These are phyloP conservation scores for Cadophora gregata DNA, from an alignment of 2,329 filamentous ascomycete species.

Conservation along the genomic window DNA sequence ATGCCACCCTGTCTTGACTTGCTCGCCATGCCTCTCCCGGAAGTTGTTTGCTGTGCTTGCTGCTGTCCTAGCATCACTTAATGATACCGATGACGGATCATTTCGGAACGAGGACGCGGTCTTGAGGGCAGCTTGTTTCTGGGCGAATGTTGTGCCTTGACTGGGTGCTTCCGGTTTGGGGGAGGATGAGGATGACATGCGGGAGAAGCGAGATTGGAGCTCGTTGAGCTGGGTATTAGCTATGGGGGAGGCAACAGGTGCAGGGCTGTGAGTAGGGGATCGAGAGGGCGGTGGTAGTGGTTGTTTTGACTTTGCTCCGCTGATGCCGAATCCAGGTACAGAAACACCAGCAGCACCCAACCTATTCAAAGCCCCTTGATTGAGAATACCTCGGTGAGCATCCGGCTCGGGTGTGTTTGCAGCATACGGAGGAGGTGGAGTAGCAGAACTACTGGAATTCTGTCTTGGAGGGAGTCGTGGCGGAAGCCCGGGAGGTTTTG, in stretches of 20 bases:
- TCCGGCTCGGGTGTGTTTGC: slow-evolving; percentile 36
- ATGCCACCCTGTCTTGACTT: slow-evolving; percentile 59
- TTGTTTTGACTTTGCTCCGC: slow-evolving; percentile 47
- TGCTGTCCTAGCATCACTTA: slow-evolving; percentile 55
- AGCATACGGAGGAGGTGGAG: slow-evolving; percentile 47
- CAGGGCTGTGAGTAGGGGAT: slow-evolving; percentile 36
- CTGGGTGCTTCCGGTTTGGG: slow-evolving; percentile 41
- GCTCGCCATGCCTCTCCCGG: slow-evolving; percentile 63
- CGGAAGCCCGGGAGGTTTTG: slow-evolving; percentile 54
- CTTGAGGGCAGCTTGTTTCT: slow-evolving; percentile 60
- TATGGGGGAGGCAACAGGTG: slow-evolving; percentile 23
- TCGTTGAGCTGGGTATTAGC: slow-evolving; percentile 42
- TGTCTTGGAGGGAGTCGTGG: slow-evolving; percentile 62
- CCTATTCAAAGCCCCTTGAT: slow-evolving; percentile 57
- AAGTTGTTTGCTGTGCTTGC: slow-evolving; percentile 63
- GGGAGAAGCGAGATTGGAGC: slow-evolving; percentile 46
- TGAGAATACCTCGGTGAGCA: slow-evolving; percentile 43
- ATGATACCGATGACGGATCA: slow-evolving; percentile 57
- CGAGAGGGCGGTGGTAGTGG: slow-evolving; percentile 39
- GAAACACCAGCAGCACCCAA: slow-evolving; percentile 67
- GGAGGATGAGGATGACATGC: slow-evolving; percentile 42
- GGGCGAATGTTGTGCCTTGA: slow-evolving; percentile 57
- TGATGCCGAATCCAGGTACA: slow-evolving; percentile 70
- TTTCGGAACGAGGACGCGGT: slow-evolving; percentile 57
- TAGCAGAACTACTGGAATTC: slow-evolving; percentile 42